Evolutionary conservation across 1,139 yeast genomes (phyloP).

Genomic region (Candida anutae): DNA sequence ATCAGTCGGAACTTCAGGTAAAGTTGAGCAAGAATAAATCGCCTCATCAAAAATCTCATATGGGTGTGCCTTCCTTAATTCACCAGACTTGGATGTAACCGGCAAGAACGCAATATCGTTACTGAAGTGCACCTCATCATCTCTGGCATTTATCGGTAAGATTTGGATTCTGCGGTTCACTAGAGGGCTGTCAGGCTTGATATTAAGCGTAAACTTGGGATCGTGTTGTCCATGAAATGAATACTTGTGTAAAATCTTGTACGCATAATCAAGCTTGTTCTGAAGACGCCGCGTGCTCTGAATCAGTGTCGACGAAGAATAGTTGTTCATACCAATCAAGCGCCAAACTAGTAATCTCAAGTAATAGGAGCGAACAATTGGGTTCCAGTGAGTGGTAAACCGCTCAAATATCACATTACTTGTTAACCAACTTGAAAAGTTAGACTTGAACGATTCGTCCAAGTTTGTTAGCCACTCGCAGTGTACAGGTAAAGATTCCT

Average conservation of each 20-base stretch:
- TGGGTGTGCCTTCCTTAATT: conserved; percentile 46
- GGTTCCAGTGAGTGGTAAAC: conserved; percentile 73
- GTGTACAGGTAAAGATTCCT: conserved; percentile 2
- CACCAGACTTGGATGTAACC: conserved; percentile 7
- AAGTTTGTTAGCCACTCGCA: conserved; percentile 27
- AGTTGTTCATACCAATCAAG: conserved; percentile 42
- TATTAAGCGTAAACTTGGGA: conserved; percentile 11
- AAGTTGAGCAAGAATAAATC: conserved; percentile 48
- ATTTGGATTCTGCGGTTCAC: conserved; percentile 45
- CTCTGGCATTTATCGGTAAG: conserved; percentile 24
- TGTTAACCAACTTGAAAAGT: conserved; percentile 49
- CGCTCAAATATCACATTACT: conserved; percentile 41
- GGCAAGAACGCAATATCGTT: conserved; percentile 9
- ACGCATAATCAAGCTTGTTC: conserved; percentile 18
- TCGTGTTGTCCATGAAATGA: conserved; percentile 4
- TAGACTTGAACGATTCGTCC: conserved; percentile 34
- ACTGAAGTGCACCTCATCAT: conserved; percentile 16
- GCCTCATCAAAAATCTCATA: conserved; percentile 76
- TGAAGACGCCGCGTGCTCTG: conserved; percentile 24
- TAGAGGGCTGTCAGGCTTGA: conserved; percentile 44
- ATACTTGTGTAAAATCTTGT: conserved; percentile 14
- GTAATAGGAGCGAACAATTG: conserved; percentile 65
- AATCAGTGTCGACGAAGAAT: conserved; percentile 27
- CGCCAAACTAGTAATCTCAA: conserved; percentile 65
- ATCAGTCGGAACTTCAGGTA: conserved; percentile 15